Evolutionary conservation across 352 stramenopile genomes (phyloP), one percentile per base, ranked within the genome.

Genomic region (Globisporangium cederbergense): DNA sequence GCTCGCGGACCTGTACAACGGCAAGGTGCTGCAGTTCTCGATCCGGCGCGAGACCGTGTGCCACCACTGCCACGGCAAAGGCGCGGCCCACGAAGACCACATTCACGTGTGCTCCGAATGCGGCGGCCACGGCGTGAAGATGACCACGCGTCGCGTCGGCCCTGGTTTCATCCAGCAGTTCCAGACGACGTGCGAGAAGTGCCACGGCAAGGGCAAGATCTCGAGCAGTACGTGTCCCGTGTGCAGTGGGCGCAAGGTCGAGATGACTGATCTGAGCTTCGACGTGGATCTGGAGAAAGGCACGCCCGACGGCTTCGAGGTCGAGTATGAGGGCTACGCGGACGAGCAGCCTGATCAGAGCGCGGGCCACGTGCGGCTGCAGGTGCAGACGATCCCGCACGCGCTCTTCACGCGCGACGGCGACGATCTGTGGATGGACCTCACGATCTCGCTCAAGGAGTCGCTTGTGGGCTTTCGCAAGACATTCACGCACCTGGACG

Each of bases 1-100:
- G 22, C 81, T 99, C 42, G 88, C 97, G 11, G 91, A 99, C 71
- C 72, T 99, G 43, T 99, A 99, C 84, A 93, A 96, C 50, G 97
- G 98, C 58, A 93, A 97, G 61, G 87, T 86, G 36, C 86, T 99
- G 60, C 90, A 98, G 67, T 95, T 98, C 28, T 89, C 93, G 36
- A 98, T 98, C 65, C 84, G 96, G 22, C 89, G 97, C 34, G 81
- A 91, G 79, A 96, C 93, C 4, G 72, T 99, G 55, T 99, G 96
- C 74, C 78, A 95, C 18, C 95, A 98, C 73, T 98, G 95, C 76
- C 83, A 96, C 94, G 86, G 95, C 71, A 77, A 89, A 58, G 83
- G 87, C 64, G 81, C 88, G 5, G 84, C 89, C 60, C 79, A 99
- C 65, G 97, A 97, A 46, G 89, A 98, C 60, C 79, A 93, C 52